phyloP scores from a whole-genome alignment of 140 eudicot species.

The Artemisia princeps region DNA sequence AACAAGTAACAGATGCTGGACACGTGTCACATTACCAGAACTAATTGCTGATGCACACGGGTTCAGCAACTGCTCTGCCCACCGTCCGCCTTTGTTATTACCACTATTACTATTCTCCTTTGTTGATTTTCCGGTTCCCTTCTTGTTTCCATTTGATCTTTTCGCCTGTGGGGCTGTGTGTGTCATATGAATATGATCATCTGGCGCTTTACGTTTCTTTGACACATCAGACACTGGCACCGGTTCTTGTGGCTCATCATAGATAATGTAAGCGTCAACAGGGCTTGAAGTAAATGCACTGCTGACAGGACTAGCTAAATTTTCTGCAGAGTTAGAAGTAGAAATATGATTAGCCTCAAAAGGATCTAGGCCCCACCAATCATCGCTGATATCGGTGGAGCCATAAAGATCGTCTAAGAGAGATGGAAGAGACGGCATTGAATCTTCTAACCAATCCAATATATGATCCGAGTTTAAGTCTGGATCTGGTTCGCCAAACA shows the following conservation, averaged over 20 bases:
- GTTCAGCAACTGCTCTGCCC: conserved; percentile 38
- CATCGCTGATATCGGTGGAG: conserved; percentile 35
- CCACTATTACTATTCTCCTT: conserved; percentile 20
- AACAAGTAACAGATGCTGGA: conserved; percentile 65
- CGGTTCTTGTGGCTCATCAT: conserved; percentile 22
- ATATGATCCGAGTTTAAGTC: conserved; percentile 39
- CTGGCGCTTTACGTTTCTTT: conserved; percentile 49
- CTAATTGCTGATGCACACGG: conserved; percentile 71
- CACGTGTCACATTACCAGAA: conserved; percentile 47
- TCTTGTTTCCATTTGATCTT: conserved; percentile 32
- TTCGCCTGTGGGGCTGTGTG: conserved; percentile 19
- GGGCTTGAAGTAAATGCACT: conserved; percentile 39
- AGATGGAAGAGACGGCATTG: conserved; percentile 45
- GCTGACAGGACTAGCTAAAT: conserved; percentile 26
- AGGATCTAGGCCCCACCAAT: conserved; percentile 41
- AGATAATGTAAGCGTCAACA: conserved; percentile 15
- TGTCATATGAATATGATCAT: conserved; percentile 17
- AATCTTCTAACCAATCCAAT: conserved; percentile 55
- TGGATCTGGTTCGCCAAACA: conserved; percentile 47
- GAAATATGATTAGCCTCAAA: conserved; percentile 25
- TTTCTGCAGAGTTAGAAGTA: conserved; percentile 28
- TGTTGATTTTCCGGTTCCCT: conserved; percentile 29
- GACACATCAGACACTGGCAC: conserved; percentile 27
- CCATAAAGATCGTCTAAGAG: conserved; percentile 52
- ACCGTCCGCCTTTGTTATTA: conserved; percentile 28